A percentile compares a stretch with the other conserved stretches of the same genome.
Conservation (phyloP, 2,329 filamentous ascomycete species). For the Diplodia scrobiculata region DNA sequence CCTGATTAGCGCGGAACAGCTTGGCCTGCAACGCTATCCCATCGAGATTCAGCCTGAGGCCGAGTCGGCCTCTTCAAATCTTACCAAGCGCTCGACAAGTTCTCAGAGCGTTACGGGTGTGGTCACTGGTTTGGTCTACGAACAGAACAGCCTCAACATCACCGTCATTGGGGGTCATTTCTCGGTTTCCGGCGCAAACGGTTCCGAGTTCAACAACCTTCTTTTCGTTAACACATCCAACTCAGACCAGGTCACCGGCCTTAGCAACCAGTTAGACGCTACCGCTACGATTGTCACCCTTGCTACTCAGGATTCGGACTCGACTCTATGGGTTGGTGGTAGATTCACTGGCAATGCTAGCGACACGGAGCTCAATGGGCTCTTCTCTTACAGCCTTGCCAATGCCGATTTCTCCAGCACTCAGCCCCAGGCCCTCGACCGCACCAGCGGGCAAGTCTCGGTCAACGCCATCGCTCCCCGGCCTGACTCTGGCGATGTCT, state of each 20-base stretch:
- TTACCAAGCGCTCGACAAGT: constrained; percentile 48
- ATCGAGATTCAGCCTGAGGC: constrained; percentile 54
- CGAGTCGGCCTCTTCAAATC: constrained; percentile 38
- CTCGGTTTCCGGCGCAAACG: constrained; percentile 67
- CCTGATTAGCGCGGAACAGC: constrained; percentile 49
- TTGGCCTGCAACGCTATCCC: constrained; percentile 52
- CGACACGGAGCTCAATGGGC: constrained; percentile 65
- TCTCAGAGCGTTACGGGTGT: constrained; percentile 63
- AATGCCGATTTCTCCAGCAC: constrained; percentile 61
- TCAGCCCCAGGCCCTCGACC: constrained; percentile 75
- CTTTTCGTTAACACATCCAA: constrained; percentile 78
- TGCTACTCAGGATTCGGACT: constrained; percentile 58
- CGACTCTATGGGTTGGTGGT: constrained; percentile 80
- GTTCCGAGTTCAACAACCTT: constrained; percentile 74
- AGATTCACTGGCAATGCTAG: constrained; percentile 71
- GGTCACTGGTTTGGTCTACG: constrained; percentile 77
- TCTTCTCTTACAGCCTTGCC: constrained; percentile 77
- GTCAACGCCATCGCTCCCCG: constrained; percentile 77
- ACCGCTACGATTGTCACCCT: constrained; percentile 77
- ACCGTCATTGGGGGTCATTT: constrained; percentile 91
- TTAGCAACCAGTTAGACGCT: constrained; percentile 65
- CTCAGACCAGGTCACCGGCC: constrained; percentile 66
- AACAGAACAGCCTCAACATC: constrained; percentile 68
- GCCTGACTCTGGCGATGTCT: constrained; percentile 72
- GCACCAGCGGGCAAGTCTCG: constrained; percentile 59